Evolutionary conservation across 345 rosid species (phyloP), one percentile per base, ranked within the genome.

Genomic region (Erysimum cheiranthoides): DNA sequence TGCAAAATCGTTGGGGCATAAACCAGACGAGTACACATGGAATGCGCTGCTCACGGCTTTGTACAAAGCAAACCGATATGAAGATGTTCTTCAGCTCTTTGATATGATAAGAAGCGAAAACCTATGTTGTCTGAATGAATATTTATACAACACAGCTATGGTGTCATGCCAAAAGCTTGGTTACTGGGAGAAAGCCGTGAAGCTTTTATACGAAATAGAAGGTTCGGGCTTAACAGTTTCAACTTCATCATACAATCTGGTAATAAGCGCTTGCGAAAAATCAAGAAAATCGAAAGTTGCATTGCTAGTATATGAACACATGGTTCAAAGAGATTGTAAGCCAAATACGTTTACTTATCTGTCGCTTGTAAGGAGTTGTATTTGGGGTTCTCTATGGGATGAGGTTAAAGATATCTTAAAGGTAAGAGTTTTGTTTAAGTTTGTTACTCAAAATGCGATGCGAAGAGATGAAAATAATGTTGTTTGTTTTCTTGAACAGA

Each of bases 321-420:
- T 93, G 97, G 73, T 62, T 59, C 85, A 85, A 50, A 85, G 60
- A 76, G 68, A 74, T 38, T 85, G 87, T 73, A 21, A 28, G 21
- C 86, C 93, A 5, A 87, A 91, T 77, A 88, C 85, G 16, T 91
- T 88, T 63, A 89, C 94, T n/a, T 78, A 87, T 78, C 66, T 86
- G 50, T 85, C 96, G 0, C 79, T 93, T 54, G 38, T 88, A 72
- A 80, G 97, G 80, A 78, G 87, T 66, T 91, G 93, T 79, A 75
- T 90, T 43, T 86, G 94, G 98, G 96, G 91, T 66, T 91, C 94
- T 30, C 85, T 86, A 18, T 93, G 94, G 96, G 74, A 45, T 34
- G 84, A 88, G 79, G 91, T 87, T 66, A 84, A 83, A 40, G 89
- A 81, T 61, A 87, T 91, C 60, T 73, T 91, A 13, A 74, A 85